Evolutionary conservation across 2,329 filamentous ascomycete genomes (phyloP), one percentile per base, ranked within the genome.

Genomic region (Penicillium sp.): DNA sequence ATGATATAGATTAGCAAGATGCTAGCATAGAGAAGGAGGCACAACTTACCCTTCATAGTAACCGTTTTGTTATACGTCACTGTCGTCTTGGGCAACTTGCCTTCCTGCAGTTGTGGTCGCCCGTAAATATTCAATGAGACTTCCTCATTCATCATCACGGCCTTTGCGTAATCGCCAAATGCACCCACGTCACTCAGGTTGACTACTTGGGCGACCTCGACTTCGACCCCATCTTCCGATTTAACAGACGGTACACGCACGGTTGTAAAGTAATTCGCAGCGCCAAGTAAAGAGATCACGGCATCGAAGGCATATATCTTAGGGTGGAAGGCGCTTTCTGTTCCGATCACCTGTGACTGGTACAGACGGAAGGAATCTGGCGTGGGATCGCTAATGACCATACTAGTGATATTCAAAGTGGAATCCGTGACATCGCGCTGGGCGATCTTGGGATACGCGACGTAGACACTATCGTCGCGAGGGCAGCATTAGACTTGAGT

Each of bases 381-480:
- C 1, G 64, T 61, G 5, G 77, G 75, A 10, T 74, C 56, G 11
- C 64, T 67, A 44, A 79, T 72, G 26, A 67, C 50, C 54, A 78
- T 67, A n/a, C 62, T 58, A 1, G 64, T 70, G 43, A 79, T 65
- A 18, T 68, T 60, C 16, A 80, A 59, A 3, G 62, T 68, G 1
- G 76, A 72, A 20, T 67, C 59, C 49, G 76, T 69, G 50, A 80
- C 69, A 34, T 71, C 69, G 27, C 57, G 41, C 50, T 79, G 77
- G 22, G 76, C 76, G 40, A 75, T 76, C 20, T 72, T 69, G 12
- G 76, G 77, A 50, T 79, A 76, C 2, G 59, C 76, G 35, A 80
- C 76, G 50, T 72, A 80, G 31, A 79, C 66, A 26, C 74, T 32
- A n/a, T n/a, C n/a, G n/a, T n/a, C n/a, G n/a, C n/a, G n/a, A n/a